Evolutionary conservation across 1,284 basidiomycete species (phyloP).

Genomic region (Athelia sp.): DNA sequence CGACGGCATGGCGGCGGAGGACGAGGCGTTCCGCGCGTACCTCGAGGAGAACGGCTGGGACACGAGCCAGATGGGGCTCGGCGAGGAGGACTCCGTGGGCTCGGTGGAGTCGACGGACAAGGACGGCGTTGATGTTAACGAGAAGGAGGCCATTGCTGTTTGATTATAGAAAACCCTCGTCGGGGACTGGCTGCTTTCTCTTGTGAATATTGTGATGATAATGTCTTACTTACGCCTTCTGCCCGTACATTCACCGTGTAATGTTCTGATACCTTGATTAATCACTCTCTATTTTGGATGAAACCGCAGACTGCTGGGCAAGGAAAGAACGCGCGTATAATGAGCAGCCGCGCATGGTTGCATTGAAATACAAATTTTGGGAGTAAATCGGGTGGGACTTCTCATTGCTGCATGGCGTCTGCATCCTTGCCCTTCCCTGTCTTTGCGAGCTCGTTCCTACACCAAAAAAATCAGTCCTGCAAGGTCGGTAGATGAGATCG

Average conservation of each 20-base stretch:
- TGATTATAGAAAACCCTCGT: too few species aligned
- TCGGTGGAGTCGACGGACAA: conserved; percentile 10
- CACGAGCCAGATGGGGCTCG: conserved; percentile 60
- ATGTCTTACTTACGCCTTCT: background rate
- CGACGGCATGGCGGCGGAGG: conserved; percentile 80
- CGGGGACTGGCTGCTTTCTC: background rate
- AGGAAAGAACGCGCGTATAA: background rate
- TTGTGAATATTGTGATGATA: background rate
- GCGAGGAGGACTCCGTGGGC: conserved; percentile 10
- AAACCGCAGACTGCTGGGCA: background rate
- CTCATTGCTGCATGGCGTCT: conserved; percentile 56
- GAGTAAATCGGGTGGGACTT: background rate
- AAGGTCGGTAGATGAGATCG: background rate
- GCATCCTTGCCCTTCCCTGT: conserved; percentile 36
- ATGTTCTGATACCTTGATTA: conserved; percentile 1
- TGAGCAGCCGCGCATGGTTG: background rate
- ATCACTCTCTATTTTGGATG: background rate
- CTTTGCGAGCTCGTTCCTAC: conserved; percentile 67
- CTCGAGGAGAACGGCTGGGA: conserved; percentile 76
- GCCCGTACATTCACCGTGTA: background rate
- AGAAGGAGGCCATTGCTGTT: background rate
- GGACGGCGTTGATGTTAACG: conserved; percentile 8
- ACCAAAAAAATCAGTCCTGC: background rate
- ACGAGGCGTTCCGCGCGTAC: conserved; percentile 75
- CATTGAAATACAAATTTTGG: background rate